Conservation (phyloP, 495 filamentous ascomycete species). For the Thermochaetoides thermophila region DNA sequence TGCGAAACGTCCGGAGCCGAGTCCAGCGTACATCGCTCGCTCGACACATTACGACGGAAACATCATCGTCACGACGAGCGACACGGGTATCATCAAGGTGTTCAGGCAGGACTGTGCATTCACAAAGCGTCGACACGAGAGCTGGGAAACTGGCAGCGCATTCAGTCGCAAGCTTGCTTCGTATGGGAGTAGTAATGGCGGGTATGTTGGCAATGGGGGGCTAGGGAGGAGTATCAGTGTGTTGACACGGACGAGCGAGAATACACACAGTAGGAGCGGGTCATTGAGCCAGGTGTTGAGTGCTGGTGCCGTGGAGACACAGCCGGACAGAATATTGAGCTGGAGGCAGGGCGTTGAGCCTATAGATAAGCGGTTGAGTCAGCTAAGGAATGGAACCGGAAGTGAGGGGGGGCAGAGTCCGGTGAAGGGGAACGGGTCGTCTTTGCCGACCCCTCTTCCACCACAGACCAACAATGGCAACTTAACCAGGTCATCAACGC, state of each 20-base stretch:
- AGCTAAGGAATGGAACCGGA: no score
- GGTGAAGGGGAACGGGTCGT: no score
- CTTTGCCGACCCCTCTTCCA: no score
- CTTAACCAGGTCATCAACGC: no score
- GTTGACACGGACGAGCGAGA: conserved; percentile 35
- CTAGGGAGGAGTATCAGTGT: conserved; percentile 53
- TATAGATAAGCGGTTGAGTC: no score
- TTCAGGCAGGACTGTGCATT: conserved; percentile 87
- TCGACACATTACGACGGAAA: conserved; percentile 68
- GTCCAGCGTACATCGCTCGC: conserved; percentile 52
- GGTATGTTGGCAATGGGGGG: conserved; percentile 20
- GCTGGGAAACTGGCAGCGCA: conserved; percentile 56
- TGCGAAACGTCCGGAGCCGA: conserved; percentile 32
- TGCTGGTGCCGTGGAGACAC: conserved; percentile 15
- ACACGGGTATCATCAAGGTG: conserved; percentile 76
- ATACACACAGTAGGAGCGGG: conserved; percentile 36
- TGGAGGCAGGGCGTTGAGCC: conserved; percentile 76
- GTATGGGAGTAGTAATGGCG: conserved; percentile 15
- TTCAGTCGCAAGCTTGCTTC: conserved; percentile 56
- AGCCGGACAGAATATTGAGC: conserved; percentile 73
- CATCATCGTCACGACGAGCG: conserved; percentile 86
- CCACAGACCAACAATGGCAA: no score
- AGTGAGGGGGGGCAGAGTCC: no score
- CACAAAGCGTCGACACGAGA: conserved; percentile 41
- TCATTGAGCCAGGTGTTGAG: conserved; percentile 25